These are phyloP conservation scores for Sorghum bicolor DNA, from an alignment of 176 grass and related monocot genomes.

Conservation along the genomic window Sorghum_bicolor_NCBIv3 NC_012870.2:79170001-79170500, in stretches of 20 bases:
- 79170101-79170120: neutral
- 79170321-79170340: constrained; percentile 3
- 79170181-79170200: neutral
- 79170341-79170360: constrained; percentile 13
- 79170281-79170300: constrained; percentile 11
- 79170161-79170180: neutral
- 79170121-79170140: neutral
- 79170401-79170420: constrained; percentile 56
- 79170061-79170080: neutral
- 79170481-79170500: constrained; percentile 9
- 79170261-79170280: neutral
- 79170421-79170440: constrained; percentile 49
- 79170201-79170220: neutral
- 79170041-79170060: neutral
- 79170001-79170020: neutral
- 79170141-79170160: neutral
- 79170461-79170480: constrained; percentile 29
- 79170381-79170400: constrained; percentile 52
- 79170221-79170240: neutral
- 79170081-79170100: neutral
- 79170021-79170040: neutral
- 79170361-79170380: constrained; percentile 52
- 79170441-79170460: constrained; percentile 25
- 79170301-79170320: constrained; percentile 21
- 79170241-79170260: neutral